Conservation (phyloP, 2,329 filamentous ascomycete genomes). For the Fusarium duplospermum region DNA sequence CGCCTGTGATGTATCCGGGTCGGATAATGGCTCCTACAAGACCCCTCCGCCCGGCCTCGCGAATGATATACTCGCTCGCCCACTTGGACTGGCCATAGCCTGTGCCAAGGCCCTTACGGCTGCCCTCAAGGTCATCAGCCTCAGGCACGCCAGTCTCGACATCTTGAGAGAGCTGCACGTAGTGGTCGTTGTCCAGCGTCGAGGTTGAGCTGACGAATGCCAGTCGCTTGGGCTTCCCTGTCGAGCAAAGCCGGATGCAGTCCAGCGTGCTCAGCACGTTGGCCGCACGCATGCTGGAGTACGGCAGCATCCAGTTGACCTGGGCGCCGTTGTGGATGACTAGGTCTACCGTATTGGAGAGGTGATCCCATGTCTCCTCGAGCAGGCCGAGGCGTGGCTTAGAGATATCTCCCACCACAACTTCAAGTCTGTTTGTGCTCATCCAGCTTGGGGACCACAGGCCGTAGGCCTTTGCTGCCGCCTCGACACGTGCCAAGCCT, state of each 20-base stretch:
- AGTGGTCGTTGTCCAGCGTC: slow-evolving; percentile 83
- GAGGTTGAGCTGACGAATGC: slow-evolving; percentile 83
- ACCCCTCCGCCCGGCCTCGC: slow-evolving; percentile 82
- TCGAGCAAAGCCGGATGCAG: slow-evolving; percentile 75
- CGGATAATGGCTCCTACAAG: slow-evolving; percentile 81
- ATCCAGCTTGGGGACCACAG: slow-evolving; percentile 72
- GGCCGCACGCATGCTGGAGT: slow-evolving; percentile 74
- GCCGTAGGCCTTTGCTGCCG: slow-evolving; percentile 78
- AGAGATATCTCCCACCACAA: slow-evolving; percentile 78
- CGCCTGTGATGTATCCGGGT: slow-evolving; percentile 86
- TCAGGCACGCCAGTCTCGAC: slow-evolving; percentile 75
- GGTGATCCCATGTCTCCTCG: slow-evolving; percentile 69
- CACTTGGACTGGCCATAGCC: slow-evolving; percentile 95
- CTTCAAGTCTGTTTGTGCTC: slow-evolving; percentile 73
- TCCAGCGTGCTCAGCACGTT: slow-evolving; percentile 85
- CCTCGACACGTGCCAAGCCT: slow-evolving; percentile 72
- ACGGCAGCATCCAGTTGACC: slow-evolving; percentile 83
- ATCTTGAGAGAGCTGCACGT: slow-evolving; percentile 75
- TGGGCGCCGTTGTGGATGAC: slow-evolving; percentile 83
- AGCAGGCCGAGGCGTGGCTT: slow-evolving; percentile 78
- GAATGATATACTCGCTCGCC: slow-evolving; percentile 77
- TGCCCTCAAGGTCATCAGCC: slow-evolving; percentile 81
- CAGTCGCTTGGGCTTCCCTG: slow-evolving; percentile 79
- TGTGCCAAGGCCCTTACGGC: slow-evolving; percentile 79
- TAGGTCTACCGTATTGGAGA: slow-evolving; percentile 74